Percentiles rank a stretch among this genome's conserved stretches.
phyloP scores from a whole-genome alignment of 2,329 filamentous ascomycete genomes.

The Coniosporium tulheliwenetii region DNA sequence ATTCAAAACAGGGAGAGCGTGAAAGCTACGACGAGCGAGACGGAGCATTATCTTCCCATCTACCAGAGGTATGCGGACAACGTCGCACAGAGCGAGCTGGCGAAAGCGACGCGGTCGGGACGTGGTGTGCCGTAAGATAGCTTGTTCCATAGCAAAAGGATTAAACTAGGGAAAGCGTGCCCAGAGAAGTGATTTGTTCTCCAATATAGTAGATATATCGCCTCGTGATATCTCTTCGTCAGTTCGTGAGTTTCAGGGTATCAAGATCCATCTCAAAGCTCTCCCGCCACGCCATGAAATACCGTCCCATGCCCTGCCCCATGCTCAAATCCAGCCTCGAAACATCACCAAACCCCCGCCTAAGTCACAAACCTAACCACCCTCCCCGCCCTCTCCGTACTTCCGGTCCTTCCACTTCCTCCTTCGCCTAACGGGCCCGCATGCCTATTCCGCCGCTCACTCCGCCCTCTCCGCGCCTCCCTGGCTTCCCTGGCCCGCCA shows the following conservation, averaged over 20 bases:
- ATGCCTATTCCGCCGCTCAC: conserved; percentile 28
- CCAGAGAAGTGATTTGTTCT: background rate
- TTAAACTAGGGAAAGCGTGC: background rate
- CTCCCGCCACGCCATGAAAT: too few species aligned
- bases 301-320: too few species aligned
- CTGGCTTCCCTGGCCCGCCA: conserved; percentile 43
- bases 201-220: background rate
- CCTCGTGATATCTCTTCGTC: too few species aligned
- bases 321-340: too few species aligned
- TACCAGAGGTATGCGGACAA: conserved; percentile 39
- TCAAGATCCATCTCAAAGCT: too few species aligned
- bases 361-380: conserved; percentile 5
- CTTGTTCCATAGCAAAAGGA: background rate
- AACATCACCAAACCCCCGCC: too few species aligned
- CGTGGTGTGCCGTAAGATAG: conserved; percentile 40
- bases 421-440: conserved; percentile 1
- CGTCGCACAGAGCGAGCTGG: conserved; percentile 29
- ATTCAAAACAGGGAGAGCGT: conserved; percentile 46
- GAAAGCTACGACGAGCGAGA: conserved; percentile 50
- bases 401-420: background rate
- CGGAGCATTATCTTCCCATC: conserved; percentile 49
- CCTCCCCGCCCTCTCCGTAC: conserved; percentile 2
- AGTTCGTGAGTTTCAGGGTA: too few species aligned
- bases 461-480: conserved; percentile 41
- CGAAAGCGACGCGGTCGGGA: conserved; percentile 39